A percentile compares a stretch with the other conserved stretches of the same genome.
Evolutionary conservation across 257 asterid species (phyloP).

Genomic region (Rauvolfia tetraphylla): DNA sequence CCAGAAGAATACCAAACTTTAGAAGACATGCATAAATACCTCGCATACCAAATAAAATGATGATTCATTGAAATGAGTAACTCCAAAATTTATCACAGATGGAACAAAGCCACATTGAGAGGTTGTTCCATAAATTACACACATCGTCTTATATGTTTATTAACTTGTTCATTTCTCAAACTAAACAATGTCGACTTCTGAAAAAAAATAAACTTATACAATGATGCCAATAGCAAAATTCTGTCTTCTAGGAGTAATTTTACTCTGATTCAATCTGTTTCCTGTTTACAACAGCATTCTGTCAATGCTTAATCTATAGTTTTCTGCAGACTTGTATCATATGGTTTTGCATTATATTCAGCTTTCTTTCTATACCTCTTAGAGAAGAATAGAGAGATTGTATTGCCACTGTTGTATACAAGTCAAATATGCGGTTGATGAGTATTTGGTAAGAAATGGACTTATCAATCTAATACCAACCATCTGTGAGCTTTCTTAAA

Average conservation of each 20-base stretch:
- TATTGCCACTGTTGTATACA: not conserved
- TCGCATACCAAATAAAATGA: not conserved
- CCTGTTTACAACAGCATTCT: not conserved
- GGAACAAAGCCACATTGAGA: not conserved
- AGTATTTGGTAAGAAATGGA: not conserved
- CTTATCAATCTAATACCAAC: constrained; percentile 34
- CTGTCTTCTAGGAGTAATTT: not conserved
- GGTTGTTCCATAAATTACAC: not conserved
- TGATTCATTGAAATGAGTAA: not conserved
- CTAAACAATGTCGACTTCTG: not conserved
- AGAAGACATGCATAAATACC: not conserved
- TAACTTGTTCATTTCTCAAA: not conserved
- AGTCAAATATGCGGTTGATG: not conserved
- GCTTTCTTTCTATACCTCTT: not conserved
- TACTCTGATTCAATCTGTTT: not conserved
- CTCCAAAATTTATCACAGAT: not conserved
- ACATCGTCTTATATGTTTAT: not conserved
- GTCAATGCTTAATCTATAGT: not conserved
- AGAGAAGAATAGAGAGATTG: not conserved
- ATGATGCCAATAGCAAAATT: not conserved
- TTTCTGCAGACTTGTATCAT: not conserved
- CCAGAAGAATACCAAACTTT: not conserved
- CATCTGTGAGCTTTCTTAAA: constrained; percentile 89
- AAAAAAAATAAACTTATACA: not conserved
- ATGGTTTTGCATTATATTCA: not conserved